Conservation (phyloP, 441 rosid species). For the Jatropha multifida region DNA sequence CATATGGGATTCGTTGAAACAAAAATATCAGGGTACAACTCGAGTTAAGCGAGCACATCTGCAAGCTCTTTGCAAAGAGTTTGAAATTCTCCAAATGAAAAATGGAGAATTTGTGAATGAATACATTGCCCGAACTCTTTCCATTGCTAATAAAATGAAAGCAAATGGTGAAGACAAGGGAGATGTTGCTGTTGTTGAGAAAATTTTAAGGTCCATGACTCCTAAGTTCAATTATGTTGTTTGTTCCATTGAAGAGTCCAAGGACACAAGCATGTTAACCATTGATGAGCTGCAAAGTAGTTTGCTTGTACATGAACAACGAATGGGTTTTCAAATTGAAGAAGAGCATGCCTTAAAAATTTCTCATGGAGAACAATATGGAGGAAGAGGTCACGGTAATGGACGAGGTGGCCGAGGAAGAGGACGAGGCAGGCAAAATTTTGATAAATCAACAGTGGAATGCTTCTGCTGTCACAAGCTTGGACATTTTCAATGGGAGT, state of each 20-base stretch:
- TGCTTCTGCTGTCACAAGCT: conserved; percentile 15
- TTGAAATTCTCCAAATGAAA: background rate
- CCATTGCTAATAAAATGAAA: background rate
- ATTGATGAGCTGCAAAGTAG: conserved; percentile 21
- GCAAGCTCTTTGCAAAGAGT: background rate
- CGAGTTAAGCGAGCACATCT: background rate
- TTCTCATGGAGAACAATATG: background rate
- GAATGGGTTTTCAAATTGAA: background rate
- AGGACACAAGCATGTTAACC: background rate
- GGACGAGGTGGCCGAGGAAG: background rate
- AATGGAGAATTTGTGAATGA: background rate
- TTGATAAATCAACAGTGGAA: conserved; percentile 3
- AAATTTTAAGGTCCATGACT: background rate
- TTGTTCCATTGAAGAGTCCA: background rate
- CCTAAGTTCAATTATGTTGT: conserved; percentile 8
- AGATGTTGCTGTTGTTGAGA: background rate
- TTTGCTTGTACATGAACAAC: background rate
- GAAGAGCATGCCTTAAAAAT: conserved; percentile 12
- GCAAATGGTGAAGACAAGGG: background rate
- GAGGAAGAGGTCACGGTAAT: background rate
- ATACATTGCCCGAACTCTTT: background rate
- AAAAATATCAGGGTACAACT: background rate
- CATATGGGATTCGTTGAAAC: too few species aligned
- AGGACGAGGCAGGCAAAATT: background rate
- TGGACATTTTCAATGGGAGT: conserved; percentile 17